These are phyloP conservation scores for Udeniomyces megalosporus DNA, from an alignment of 768 basidiomycete species.

Conservation along the genomic window DNA sequence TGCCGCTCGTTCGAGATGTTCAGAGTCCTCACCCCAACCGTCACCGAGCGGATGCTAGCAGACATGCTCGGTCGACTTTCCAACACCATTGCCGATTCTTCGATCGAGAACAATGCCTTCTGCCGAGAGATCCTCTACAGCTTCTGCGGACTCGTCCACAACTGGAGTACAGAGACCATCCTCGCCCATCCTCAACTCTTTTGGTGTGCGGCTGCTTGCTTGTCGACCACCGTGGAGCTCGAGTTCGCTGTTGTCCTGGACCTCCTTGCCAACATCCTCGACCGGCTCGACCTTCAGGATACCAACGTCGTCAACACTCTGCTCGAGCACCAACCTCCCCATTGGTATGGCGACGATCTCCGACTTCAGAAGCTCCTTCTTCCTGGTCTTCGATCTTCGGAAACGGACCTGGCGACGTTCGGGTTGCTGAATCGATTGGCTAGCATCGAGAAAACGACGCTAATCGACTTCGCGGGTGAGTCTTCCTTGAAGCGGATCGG, in stretches of 20 bases:
- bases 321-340: slow-evolving; percentile 47
- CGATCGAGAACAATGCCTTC: slow-evolving; percentile 63
- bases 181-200: slow-evolving; percentile 58
- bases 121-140: slow-evolving; percentile 64
- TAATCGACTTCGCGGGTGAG: slow-evolving; percentile 41
- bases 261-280: slow-evolving; percentile 49
- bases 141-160: slow-evolving; percentile 40
- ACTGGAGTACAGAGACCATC: slow-evolving; percentile 43
- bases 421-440: slow-evolving; percentile 48
- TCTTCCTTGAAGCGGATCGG: background rate
- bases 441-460: slow-evolving; percentile 42
- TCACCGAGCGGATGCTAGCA: slow-evolving; percentile 56
- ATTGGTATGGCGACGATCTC: slow-evolving; percentile 48
- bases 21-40: slow-evolving; percentile 55
- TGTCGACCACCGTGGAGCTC: slow-evolving; percentile 62
- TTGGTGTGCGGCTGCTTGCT: slow-evolving; percentile 68
- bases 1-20: slow-evolving; percentile 84
- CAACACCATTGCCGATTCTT: slow-evolving; percentile 60
- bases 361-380: slow-evolving; percentile 56
- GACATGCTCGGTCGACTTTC: slow-evolving; percentile 66
- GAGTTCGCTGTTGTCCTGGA: slow-evolving; percentile 57
- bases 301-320: slow-evolving; percentile 50
- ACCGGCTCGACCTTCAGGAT: slow-evolving; percentile 56
- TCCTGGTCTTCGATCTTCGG: slow-evolving; percentile 61
- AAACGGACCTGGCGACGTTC: slow-evolving; percentile 50